These are phyloP conservation scores for Cenchrus americanus DNA, from an alignment of 176 grass and related monocot species.

Conservation along the genomic window DNA sequence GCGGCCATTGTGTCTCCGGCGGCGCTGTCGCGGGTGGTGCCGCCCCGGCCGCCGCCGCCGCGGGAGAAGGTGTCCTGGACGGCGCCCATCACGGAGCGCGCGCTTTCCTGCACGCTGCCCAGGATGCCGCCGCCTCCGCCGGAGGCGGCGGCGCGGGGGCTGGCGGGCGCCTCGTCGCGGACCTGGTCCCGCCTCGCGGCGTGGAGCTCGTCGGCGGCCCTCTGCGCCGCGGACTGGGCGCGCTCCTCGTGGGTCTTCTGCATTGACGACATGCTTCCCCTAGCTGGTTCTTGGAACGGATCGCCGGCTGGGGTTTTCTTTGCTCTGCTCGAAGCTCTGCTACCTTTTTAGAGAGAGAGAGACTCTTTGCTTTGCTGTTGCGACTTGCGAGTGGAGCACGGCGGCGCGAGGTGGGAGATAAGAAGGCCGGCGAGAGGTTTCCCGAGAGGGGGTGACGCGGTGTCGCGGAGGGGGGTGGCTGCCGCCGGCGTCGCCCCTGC, in stretches of 20 bases:
- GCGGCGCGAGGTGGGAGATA: not conserved
- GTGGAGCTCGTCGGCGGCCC: conserved; percentile 48
- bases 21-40: not conserved
- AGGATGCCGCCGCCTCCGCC: conserved; percentile 35
- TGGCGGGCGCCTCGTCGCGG: not conserved
- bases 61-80: conserved; percentile 31
- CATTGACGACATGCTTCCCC: conserved; percentile 48
- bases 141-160: conserved; percentile 23
- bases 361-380: not conserved
- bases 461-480: not conserved
- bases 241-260: conserved; percentile 51
- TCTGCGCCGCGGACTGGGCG: conserved; percentile 46
- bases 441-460: not conserved
- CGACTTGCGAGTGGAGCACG: not conserved
- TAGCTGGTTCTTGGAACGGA: not conserved
- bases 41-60: not conserved
- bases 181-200: conserved; percentile 21
- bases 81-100: conserved; percentile 43
- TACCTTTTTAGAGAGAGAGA: too few species aligned
- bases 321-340: too few species aligned
- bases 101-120: conserved; percentile 48
- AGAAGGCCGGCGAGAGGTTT: conserved; percentile 7
- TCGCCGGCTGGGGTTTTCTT: not conserved
- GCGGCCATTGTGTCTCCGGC: not conserved
- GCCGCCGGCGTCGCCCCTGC: not conserved